These are phyloP conservation scores for Polytrichum commune DNA, from an alignment of 225 moss, liverwort and hornwort genomes.

Conservation along the genomic window DNA sequence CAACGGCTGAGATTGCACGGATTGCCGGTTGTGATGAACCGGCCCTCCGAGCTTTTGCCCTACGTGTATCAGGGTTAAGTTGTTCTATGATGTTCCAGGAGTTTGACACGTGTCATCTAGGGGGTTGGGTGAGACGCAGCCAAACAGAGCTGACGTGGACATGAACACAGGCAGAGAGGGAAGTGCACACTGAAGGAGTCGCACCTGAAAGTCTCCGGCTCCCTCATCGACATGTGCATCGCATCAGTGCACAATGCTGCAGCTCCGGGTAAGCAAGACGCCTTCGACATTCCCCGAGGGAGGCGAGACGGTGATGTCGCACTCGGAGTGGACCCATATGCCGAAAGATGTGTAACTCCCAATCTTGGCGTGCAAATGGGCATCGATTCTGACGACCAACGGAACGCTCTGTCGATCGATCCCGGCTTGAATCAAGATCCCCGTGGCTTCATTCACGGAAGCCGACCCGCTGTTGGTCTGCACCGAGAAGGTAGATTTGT, in stretches of 20 bases:
- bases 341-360: slow-evolving; percentile 46
- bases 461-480: slow-evolving; percentile 8
- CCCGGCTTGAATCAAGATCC: slow-evolving; percentile 3
- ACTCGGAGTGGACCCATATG: slow-evolving; percentile 40
- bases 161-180: too few relatives aligned
- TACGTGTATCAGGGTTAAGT: too few relatives aligned
- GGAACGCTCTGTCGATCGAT: slow-evolving; percentile 13
- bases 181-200: too few relatives aligned
- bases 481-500: slow-evolving; percentile 9
- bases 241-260: slow-evolving; percentile 1
- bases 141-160: too few relatives aligned
- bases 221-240: too few relatives aligned
- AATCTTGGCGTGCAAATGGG: slow-evolving; percentile 24
- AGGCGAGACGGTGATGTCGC: slow-evolving; percentile 17
- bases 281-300: slow-evolving; percentile 1
- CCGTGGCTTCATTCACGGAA: slow-evolving; percentile 26
- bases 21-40: too few relatives aligned
- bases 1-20: too few relatives aligned
- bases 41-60: too few relatives aligned
- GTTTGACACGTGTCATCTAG: too few relatives aligned
- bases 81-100: too few relatives aligned
- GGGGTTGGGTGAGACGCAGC: too few relatives aligned
- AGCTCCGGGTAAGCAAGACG: slow-evolving; percentile 5
- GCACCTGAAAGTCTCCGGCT: too few relatives aligned
- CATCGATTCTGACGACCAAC: slow-evolving; percentile 27